Evolutionary conservation across 1,284 basidiomycete species (phyloP), one percentile per base, ranked within the genome.

Genomic region (Leccinum proximum): DNA sequence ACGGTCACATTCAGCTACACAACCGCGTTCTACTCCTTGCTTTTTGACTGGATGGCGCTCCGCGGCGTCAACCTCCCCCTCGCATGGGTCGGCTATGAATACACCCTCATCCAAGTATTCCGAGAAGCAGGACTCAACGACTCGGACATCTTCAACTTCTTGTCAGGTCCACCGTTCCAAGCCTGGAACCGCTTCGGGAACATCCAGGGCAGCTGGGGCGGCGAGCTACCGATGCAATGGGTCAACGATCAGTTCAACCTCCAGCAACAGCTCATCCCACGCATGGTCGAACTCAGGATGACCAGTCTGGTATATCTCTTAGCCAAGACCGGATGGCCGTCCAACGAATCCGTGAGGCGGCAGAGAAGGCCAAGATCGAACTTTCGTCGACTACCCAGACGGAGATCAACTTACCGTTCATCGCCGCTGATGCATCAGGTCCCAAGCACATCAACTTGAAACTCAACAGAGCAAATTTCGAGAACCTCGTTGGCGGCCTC

Each of bases 351-450:
- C 94, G 97, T 76, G 97, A 98, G 79, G 97, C 97, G 35, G 95
- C 96, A 35, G 97, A 98, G 85, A 98, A 98, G 84, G 97, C 97
- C 70, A 99, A 99, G 88, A 97, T 97, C 66, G 97, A 98, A 78
- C 84, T 98, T 26, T 98, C 96, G 50, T 96, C 93, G 33, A 93
- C 96, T 6, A 83, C 91, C 1, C 92, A 96, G 78, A 99, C 96
- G 62, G 97, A 98, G 78, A 88, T 98, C 81, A 97, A 96, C 79
- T 79, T 98, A 71, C 97, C 96, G 3, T 98, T 98, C 87, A 97
- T 99, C 79, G 96, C 96, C 64, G 95, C 95, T 35, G 94, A 96
- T 74, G 92, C 93, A 5, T 87, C 89, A 9, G 97, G 97, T 26
- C 94, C 97, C 66, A 96, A 97, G 82, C 97, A 98, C 80, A 96